Conservation (phyloP, 352 stramenopile genomes). For the Elongisporangium undulatum region DNA sequence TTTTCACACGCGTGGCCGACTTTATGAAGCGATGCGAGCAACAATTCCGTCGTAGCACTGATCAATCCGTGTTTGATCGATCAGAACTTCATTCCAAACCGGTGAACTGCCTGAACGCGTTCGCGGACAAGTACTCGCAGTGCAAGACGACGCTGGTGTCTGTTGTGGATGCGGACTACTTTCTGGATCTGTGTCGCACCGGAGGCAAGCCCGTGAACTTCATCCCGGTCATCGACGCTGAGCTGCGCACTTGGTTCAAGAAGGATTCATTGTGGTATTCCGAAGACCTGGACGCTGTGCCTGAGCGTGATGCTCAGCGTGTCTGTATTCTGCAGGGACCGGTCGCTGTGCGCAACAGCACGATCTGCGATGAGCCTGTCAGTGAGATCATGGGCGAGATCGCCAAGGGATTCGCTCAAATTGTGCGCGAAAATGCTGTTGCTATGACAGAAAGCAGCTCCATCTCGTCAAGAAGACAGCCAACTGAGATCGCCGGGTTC, state of each 20-base stretch:
- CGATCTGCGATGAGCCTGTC: conserved; percentile 65
- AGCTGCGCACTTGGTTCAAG: conserved; percentile 87
- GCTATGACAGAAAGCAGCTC: conserved; percentile 5
- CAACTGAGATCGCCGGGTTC: conserved; percentile 17
- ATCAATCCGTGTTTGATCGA: conserved; percentile 30
- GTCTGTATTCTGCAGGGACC: conserved; percentile 85
- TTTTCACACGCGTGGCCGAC: conserved; percentile 49
- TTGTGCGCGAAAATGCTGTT: conserved; percentile 26
- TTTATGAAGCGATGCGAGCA: conserved; percentile 71
- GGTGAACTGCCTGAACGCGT: conserved; percentile 26
- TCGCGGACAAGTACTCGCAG: conserved; percentile 53
- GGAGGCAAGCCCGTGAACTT: conserved; percentile 88
- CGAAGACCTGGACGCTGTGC: conserved; percentile 81
- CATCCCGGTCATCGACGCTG: conserved; percentile 76
- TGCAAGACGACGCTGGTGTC: conserved; percentile 53
- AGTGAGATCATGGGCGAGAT: conserved; percentile 73
- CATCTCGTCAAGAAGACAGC: conserved; percentile 9
- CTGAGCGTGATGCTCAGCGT: conserved; percentile 66
- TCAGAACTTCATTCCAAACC: conserved; percentile 38
- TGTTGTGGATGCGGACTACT: conserved; percentile 76
- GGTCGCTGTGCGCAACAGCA: conserved; percentile 79
- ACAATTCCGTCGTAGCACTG: conserved; percentile 43
- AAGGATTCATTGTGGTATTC: conserved; percentile 91
- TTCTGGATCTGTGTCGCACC: conserved; percentile 74
- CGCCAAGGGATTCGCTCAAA: conserved; percentile 40